phyloP scores from a whole-genome alignment of 2,329 filamentous ascomycete genomes.

The Colletotrichum lentis region DNA sequence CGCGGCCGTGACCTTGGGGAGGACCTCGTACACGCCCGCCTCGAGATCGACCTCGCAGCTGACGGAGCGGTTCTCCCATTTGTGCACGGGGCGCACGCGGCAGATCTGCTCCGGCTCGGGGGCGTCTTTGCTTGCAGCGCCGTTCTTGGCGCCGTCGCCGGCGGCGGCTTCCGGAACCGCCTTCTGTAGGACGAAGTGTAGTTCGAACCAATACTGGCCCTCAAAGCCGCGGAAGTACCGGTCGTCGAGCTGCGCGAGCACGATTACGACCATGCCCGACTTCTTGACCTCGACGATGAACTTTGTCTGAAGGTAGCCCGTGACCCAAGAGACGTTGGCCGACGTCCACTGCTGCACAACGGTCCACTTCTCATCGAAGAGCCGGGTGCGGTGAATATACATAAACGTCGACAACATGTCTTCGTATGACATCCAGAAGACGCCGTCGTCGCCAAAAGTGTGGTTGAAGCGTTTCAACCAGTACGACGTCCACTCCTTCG shows the following conservation, averaged over 20 bases:
- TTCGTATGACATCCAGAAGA: conserved; percentile 67
- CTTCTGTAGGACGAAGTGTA: conserved; percentile 56
- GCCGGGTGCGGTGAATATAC: conserved; percentile 65
- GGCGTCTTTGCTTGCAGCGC: conserved; percentile 17
- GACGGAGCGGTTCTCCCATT: conserved; percentile 66
- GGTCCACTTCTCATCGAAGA: conserved; percentile 61
- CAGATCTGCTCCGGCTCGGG: conserved; percentile 45
- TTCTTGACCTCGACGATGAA: conserved; percentile 55
- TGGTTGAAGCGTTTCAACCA: conserved; percentile 78
- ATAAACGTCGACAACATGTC: conserved; percentile 68
- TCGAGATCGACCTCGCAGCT: conserved; percentile 77
- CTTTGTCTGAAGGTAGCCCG: conserved; percentile 55
- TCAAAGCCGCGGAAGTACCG: conserved; percentile 57
- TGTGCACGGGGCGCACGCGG: conserved; percentile 46
- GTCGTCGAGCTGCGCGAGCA: conserved; percentile 56
- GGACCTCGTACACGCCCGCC: conserved; percentile 71
- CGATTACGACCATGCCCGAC: conserved; percentile 53
- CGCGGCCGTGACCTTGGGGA: conserved; percentile 72
- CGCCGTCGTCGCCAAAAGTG: conserved; percentile 79
- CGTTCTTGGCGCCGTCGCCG: background rate
- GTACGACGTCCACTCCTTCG: conserved; percentile 83
- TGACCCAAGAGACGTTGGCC: conserved; percentile 54
- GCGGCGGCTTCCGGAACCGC: conserved; percentile 27
- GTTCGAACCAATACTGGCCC: conserved; percentile 54
- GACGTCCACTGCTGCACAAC: conserved; percentile 56